phyloP scores from a whole-genome alignment of 2,329 filamentous ascomycete species.

The Nothophaeocryptopus gaeumannii region DNA sequence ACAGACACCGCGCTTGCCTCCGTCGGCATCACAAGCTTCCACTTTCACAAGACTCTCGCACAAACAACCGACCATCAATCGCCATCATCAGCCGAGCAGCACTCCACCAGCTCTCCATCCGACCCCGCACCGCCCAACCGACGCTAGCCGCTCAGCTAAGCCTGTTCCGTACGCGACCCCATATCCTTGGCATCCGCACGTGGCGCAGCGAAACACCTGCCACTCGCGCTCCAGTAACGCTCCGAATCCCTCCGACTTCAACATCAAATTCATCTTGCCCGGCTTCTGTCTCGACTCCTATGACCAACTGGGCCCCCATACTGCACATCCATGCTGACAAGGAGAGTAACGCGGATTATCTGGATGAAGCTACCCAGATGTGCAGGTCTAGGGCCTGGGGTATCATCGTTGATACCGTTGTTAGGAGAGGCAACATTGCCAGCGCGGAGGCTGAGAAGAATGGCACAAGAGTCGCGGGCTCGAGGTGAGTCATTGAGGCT shows the following conservation, averaged over 20 bases:
- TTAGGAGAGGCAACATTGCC: slow-evolving; percentile 30
- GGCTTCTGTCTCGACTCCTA: no score
- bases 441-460: neutral
- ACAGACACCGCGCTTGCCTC: no score
- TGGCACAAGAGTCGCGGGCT: neutral
- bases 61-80: neutral
- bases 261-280: no score
- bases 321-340: slow-evolving; percentile 30
- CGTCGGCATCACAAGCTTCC: no score
- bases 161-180: slow-evolving; percentile 1
- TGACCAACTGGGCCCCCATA: neutral
- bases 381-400: slow-evolving; percentile 6
- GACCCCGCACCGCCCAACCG: neutral
- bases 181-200: neutral
- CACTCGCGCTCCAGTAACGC: no score
- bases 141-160: neutral
- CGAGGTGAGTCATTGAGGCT: slow-evolving; percentile 42
- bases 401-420: slow-evolving; percentile 27
- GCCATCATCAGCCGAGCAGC: neutral
- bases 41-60: no score
- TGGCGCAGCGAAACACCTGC: neutral
- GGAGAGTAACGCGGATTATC: slow-evolving; percentile 23
- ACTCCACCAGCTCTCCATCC: no score
- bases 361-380: slow-evolving; percentile 20
- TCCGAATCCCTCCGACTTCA: no score